Percentiles rank a stretch among this genome's conserved stretches.
Conservation (phyloP, 345 rosid species). For the Angophora floribunda region DNA sequence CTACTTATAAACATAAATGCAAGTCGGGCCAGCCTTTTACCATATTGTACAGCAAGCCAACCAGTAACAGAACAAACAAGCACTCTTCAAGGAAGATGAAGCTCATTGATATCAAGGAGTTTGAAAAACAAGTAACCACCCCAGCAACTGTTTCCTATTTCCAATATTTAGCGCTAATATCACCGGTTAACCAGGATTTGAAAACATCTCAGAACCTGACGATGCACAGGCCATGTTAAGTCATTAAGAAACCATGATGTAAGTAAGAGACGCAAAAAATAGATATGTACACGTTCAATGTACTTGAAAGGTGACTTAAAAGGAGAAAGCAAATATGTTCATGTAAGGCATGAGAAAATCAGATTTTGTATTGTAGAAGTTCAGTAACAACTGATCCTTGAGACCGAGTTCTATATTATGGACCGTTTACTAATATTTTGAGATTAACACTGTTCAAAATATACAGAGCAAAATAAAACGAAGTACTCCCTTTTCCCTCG, state of each 20-base stretch:
- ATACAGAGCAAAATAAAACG: neutral
- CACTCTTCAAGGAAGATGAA: too few species aligned
- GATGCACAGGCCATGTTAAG: neutral
- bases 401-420: too few species aligned
- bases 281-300: neutral
- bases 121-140: constrained; percentile 36
- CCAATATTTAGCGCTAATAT: constrained; percentile 8
- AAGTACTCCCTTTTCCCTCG: neutral
- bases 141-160: constrained; percentile 49
- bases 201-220: constrained; percentile 31
- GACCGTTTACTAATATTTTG: neutral
- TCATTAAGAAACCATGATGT: neutral
- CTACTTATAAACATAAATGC: constrained; percentile 4
- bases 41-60: constrained; percentile 49
- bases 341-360: too few species aligned
- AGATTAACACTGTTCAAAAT: neutral
- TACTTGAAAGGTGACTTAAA: too few species aligned
- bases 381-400: too few species aligned
- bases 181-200: constrained; percentile 8
- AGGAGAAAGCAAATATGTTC: too few species aligned
- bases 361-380: too few species aligned
- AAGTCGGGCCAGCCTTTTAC: constrained; percentile 36
- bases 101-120: constrained; percentile 20
- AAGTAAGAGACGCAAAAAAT: neutral
- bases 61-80: too few species aligned